Evolutionary conservation across 1,139 yeast genomes (phyloP), one percentile per base, ranked within the genome.

Genomic region (Arxiozyma heterogenica): DNA sequence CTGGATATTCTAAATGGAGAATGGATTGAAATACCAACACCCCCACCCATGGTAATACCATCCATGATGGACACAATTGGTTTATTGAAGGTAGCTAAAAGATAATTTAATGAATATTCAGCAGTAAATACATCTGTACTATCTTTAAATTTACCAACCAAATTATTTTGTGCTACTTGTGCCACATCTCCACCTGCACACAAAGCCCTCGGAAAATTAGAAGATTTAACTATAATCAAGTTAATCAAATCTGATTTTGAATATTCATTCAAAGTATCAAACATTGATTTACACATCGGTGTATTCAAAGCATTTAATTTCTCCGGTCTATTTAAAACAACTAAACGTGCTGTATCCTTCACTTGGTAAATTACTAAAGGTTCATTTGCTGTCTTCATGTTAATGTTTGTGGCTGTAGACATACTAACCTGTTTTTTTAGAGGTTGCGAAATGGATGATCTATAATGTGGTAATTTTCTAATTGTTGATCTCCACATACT

Each of bases 41-140:
- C 98, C 53, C 98, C 98, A 54, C 98, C 98, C 96, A 93, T 89
- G 43, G 94, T 89, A 64, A 93, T 89, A 38, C 98, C 98, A 66
- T 93, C 85, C 83, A 87, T 85, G 48, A 90, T 67, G 0, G 96
- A 77, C 21, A 93, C 83, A 59, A 86, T 79, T 1, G 98, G 98
- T 73, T 90, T 93, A 56, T 84, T 76, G 66, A 81, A 89, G 18
- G 94, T 84, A 20, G 95, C 84, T 60, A 91, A 76, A 55, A 84
- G 75, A 65, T 84, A 88, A 73, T 93, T 84, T 66, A 93, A 74
- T 58, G 84, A 81, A 73, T 93, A 93, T 72, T 93, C 98, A 57
- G 77, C 71, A 59, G 81, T 81, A 73, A 93, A 93, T 70, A 86
- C 87, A 57, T 79, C 79, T 44, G 83, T 69, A 2, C 90, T 81